Base-by-base conservation (phyloP, 1,284 basidiomycete species). In the Chalciporus sp. region DNA sequence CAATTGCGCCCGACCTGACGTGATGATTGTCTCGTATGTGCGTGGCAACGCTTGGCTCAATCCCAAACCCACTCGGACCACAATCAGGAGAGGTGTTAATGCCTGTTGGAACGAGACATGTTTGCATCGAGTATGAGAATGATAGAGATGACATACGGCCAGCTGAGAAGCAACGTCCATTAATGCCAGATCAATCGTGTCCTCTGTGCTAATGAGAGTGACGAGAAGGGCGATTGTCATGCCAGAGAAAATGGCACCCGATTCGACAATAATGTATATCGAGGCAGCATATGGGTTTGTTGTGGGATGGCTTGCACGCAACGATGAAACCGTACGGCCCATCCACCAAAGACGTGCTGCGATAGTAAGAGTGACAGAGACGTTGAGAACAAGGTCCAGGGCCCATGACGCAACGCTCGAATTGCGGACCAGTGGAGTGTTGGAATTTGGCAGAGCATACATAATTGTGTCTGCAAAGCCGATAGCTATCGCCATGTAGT, bases 221-320 rank as follows among this genome's bases (percentile, higher is more conserved):
- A 35, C 11, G n/a, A 58, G 14, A 11, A 52, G 3, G 9, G 29
- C 17, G n/a, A 16, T 35, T 16, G 14, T 20, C 6, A 10, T 14
- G 12, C 20, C 10, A 3, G 39, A 12, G 7, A 19, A 33, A 1
- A 58, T 42, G 26, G 35, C 41, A 2, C 52, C 51, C 0, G 58
- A 59, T 46, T 58, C 55, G 9, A 56, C 2, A 9, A 56, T 10
- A 5, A 51, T 14, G 8, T 43, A 49, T 27, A 57, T 37, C 1
- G 53, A 39, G 31, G 35, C n/a, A 5, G 11, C 12, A n/a, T 31
- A 41, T 45, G 51, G 41, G 43, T 53, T 58, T 20, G 10, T 39
- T 7, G 8, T 14, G 3, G 35, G 35, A 2, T 35, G 19, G 12
- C 33, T 29, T 11, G n/a, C 51, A 4, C 35, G 44, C 29, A 56